These are phyloP conservation scores for Morella rubra DNA, from an alignment of 306 rosid genomes.

Conservation along the genomic window DNA sequence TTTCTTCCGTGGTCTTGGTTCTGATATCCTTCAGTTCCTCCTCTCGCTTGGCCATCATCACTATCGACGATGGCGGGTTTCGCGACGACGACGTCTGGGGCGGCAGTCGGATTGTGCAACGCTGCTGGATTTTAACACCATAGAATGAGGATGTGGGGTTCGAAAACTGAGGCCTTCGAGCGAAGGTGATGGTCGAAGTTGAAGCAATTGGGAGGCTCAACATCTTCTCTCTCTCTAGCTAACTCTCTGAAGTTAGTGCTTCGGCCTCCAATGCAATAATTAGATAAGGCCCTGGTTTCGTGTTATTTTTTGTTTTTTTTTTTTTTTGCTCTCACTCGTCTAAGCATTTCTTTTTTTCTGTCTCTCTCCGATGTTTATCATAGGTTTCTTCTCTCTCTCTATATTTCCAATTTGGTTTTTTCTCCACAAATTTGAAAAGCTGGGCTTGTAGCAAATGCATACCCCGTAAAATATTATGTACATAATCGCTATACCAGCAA, in stretches of 20 bases:
- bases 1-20: conserved; percentile 58
- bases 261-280: not conserved
- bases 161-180: conserved; percentile 31
- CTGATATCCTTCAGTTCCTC: conserved; percentile 76
- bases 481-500: too few relatives aligned
- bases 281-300: not conserved
- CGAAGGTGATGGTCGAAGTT: conserved; percentile 35
- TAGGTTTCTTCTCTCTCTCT: too few relatives aligned
- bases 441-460: too few relatives aligned
- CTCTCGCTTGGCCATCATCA: conserved; percentile 85
- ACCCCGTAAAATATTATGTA: too few relatives aligned
- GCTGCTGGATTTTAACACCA: conserved; percentile 38
- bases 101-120: conserved; percentile 36
- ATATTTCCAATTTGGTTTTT: too few relatives aligned
- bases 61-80: conserved; percentile 42
- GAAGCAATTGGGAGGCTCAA: conserved; percentile 43
- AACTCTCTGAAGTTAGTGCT: not conserved
- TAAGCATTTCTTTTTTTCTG: too few relatives aligned
- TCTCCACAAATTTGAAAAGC: too few relatives aligned
- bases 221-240: conserved; percentile 30
- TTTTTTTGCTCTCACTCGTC: too few relatives aligned
- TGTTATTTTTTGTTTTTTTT: fast-evolving
- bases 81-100: conserved; percentile 24
- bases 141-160: conserved; percentile 45
- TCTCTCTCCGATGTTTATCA: too few relatives aligned